phyloP scores from a whole-genome alignment of 2,329 filamentous ascomycete genomes.

The Sporothrix pseudoabietina region DNA sequence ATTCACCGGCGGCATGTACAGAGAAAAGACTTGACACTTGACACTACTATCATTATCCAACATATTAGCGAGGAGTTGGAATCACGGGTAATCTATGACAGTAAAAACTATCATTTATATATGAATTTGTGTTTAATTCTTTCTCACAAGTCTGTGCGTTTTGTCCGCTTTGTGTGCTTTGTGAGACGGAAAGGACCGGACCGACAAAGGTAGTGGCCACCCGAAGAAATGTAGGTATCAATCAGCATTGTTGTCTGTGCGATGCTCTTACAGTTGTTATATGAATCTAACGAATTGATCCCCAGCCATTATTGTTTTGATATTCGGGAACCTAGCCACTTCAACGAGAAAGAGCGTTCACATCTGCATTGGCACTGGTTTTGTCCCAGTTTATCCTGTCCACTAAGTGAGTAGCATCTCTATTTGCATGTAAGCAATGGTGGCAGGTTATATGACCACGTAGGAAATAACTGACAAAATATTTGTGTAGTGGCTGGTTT shows the following conservation, averaged over 20 bases:
- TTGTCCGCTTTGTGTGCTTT: neutral
- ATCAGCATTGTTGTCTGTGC: neutral
- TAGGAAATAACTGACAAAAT: neutral
- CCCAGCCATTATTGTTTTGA: neutral
- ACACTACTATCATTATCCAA: neutral
- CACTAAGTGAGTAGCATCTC: neutral
- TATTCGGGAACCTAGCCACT: neutral
- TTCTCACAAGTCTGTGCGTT: no score
- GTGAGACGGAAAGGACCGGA: neutral
- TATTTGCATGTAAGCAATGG: neutral
- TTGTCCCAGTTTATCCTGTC: neutral
- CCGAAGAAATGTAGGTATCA: neutral
- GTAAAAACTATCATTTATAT: neutral
- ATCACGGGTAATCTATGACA: neutral
- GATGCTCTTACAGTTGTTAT: neutral
- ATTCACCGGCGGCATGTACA: slow-evolving; percentile 1
- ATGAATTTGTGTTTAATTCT: no score
- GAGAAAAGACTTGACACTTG: neutral
- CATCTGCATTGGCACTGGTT: neutral
- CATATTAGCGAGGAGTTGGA: slow-evolving; percentile 18
- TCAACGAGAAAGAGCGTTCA: neutral
- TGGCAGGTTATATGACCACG: neutral
- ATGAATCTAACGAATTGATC: neutral
- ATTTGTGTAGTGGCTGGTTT: neutral
- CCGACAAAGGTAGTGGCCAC: neutral